These are phyloP conservation scores for Trichoderma asperelloides DNA, from an alignment of 495 filamentous ascomycete genomes.

Conservation along the genomic window DNA sequence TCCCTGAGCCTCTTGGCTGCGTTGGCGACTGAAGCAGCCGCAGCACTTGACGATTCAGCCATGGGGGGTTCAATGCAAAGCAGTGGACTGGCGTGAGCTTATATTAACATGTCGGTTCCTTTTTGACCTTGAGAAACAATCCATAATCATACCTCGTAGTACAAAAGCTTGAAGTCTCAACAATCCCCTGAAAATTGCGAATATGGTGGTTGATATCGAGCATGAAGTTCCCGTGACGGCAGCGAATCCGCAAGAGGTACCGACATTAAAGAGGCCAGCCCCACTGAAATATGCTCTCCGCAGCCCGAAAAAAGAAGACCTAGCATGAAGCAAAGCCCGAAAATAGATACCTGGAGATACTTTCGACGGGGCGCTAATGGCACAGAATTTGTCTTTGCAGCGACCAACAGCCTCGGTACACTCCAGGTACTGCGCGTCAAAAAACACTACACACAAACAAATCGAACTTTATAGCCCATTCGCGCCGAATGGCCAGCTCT, in stretches of 20 bases:
- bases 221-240: slow-evolving; percentile 28
- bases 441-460: not conserved
- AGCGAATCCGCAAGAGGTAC: slow-evolving; percentile 42
- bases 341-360: not conserved
- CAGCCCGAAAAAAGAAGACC: not conserved
- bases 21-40: not conserved
- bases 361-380: not conserved
- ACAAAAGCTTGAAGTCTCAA: not conserved
- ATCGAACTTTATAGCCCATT: not conserved
- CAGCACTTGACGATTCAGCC: not conserved
- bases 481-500: not conserved
- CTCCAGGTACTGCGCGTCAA: not conserved
- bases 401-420: not conserved
- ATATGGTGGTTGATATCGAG: not conserved
- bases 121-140: not conserved
- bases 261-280: slow-evolving; percentile 34
- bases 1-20: slow-evolving; percentile 45
- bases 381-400: not conserved
- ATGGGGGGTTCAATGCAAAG: not conserved
- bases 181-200: not conserved
- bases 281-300: not conserved
- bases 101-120: not conserved
- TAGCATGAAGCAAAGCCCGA: not conserved
- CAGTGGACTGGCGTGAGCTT: not conserved
- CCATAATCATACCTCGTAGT: not conserved